Base-by-base conservation (phyloP, 768 basidiomycete genomes). In the Cystoderma amianthinum region DNA sequence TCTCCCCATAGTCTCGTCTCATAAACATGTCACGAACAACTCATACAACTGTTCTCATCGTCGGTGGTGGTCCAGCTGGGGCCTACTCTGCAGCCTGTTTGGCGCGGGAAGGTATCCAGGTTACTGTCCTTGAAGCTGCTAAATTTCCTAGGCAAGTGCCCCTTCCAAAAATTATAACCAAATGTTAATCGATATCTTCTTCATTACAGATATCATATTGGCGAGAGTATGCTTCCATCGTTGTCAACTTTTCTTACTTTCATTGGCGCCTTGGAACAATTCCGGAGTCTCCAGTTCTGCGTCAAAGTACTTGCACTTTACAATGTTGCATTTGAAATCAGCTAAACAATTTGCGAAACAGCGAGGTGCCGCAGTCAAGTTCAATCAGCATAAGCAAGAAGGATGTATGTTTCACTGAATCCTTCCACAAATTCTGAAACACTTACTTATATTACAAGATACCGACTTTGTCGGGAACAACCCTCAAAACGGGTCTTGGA, bases 361-460 rank as follows among this genome's bases (percentile, higher is more conserved):
- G 65, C 62, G 56, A 24, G 68, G 67, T 9, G 65, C 64, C n/a
- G 67, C 67, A 1, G 49, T 68, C 36, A 68, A 69, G 43, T 58
- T 69, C 39, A 61, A 61, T 36, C 62, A 63, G 23, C 44, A 49
- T 44, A 63, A 63, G 42, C 55, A 55, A 24, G 67, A 67, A 52
- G 65, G 61, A 34, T 67, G 63, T 64, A 37, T 55, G 63, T 58
- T 3, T 13, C 24, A 28, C 24, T 4, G 9, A n/a, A n/a, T n/a
- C n/a, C n/a, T 18, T 32, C 15, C 10, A 5, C 12, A 20, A 13
- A 15, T 41, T 11, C 20, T 15, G 18, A 37, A 21, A 25, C 36
- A 15, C n/a, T 24, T 17, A 44, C 22, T 3, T 5, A 24, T 25
- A n/a, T 52, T 39, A 5, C 6, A 51, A 63, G 64, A 65, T 41